These are phyloP conservation scores for Pilobolus umbonatus DNA, from an alignment of 192 early-diverging fungal genomes.

Conservation along the genomic window DNA sequence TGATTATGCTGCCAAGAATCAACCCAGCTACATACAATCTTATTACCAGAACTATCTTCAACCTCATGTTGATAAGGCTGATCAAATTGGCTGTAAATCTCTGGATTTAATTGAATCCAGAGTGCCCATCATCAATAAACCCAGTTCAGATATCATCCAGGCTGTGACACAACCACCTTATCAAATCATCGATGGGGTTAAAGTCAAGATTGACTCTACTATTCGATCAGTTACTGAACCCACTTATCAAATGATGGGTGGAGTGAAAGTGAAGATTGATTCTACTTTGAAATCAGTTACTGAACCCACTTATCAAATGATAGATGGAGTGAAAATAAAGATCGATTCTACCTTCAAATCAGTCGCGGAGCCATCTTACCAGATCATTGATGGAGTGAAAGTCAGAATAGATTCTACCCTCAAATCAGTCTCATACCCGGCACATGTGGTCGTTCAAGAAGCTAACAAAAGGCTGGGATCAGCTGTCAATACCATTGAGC, in stretches of 20 bases:
- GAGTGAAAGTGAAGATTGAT: conserved; percentile 19
- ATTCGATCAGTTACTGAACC: conserved; percentile 53
- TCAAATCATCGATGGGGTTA: conserved; percentile 44
- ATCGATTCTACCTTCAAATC: conserved; percentile 17
- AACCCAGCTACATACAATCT: conserved; percentile 29
- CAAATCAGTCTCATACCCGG: conserved; percentile 22
- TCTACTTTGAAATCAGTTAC: conserved; percentile 35
- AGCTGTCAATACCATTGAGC: conserved; percentile 54
- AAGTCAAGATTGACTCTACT: conserved; percentile 19
- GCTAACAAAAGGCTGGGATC: conserved; percentile 23
- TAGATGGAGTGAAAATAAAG: conserved; percentile 33
- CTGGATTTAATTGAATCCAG: conserved; percentile 58
- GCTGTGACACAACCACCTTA: conserved; percentile 48
- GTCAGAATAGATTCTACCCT: conserved; percentile 16
- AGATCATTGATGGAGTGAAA: conserved; percentile 40
- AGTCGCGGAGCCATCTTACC: conserved; percentile 27
- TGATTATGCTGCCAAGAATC: conserved; percentile 30
- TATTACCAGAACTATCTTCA: conserved; percentile 44
- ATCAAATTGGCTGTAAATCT: conserved; percentile 57
- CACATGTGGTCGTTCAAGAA: conserved; percentile 46
- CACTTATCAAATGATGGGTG: conserved; percentile 44
- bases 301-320: conserved; percentile 47
- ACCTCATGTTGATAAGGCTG: conserved; percentile 54
- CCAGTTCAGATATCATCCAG: conserved; percentile 57
- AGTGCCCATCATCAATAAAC: conserved; percentile 60